Conservation (phyloP, 352 stramenopile genomes). For the Phytophthora fragariae region DNA sequence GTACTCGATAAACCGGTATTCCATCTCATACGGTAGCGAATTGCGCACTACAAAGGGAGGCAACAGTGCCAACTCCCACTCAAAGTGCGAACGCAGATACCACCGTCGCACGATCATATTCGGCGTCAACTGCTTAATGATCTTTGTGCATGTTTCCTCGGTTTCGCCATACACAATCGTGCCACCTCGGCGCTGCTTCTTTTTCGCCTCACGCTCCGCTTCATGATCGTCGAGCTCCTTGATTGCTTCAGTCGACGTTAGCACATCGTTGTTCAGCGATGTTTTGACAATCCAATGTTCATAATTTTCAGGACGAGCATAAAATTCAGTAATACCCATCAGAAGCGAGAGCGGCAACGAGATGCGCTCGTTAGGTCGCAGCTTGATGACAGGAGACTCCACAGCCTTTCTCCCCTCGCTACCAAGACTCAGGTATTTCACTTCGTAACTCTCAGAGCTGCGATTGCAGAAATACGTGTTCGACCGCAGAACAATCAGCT, state of each 20-base stretch:
- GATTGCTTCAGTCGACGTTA: slow-evolving; percentile 65
- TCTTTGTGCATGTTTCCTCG: slow-evolving; percentile 75
- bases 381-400: slow-evolving; percentile 65
- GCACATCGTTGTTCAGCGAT: slow-evolving; percentile 78
- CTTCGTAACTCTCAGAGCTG: slow-evolving; percentile 73
- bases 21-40: slow-evolving; percentile 83
- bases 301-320: slow-evolving; percentile 68
- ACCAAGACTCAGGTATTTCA: slow-evolving; percentile 77
- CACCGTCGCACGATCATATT: slow-evolving; percentile 82
- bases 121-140: slow-evolving; percentile 76
- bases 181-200: slow-evolving; percentile 62
- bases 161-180: slow-evolving; percentile 83
- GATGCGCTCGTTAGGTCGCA: slow-evolving; percentile 72
- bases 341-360: slow-evolving; percentile 70
- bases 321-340: slow-evolving; percentile 88
- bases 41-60: slow-evolving; percentile 89
- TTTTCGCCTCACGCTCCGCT: slow-evolving; percentile 51
- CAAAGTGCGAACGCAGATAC: slow-evolving; percentile 77
- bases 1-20: slow-evolving; percentile 90
- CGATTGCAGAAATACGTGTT: slow-evolving; percentile 87
- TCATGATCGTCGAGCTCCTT: slow-evolving; percentile 69
- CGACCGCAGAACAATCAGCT: slow-evolving; percentile 79
- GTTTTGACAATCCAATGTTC: slow-evolving; percentile 84
- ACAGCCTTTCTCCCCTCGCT: slow-evolving; percentile 53
- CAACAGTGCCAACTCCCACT: slow-evolving; percentile 82